Percentiles rank a stretch among this genome's conserved stretches.
These are phyloP conservation scores for Theileria orientalis DNA, from an alignment of 169 alveolate species.

Conservation along the genomic window DNA sequence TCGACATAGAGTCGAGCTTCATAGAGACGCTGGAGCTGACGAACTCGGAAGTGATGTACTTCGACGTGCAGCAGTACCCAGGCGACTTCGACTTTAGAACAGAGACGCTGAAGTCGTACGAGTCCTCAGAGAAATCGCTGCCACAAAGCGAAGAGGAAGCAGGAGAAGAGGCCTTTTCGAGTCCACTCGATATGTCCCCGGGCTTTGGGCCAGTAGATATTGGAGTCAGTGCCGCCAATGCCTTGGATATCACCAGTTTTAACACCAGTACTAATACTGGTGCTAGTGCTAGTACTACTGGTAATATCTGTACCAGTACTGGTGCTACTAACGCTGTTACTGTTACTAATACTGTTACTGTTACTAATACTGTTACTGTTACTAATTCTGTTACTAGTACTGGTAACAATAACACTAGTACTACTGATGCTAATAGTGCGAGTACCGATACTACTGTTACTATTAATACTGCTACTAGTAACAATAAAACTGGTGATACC, in stretches of 20 bases:
- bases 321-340: not conserved
- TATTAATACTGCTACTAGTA: too few relatives aligned
- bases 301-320: not conserved
- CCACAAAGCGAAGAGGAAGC: slow-evolving; percentile 33
- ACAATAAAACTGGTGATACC: too few relatives aligned
- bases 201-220: too few relatives aligned
- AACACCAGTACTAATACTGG: too few relatives aligned
- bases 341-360: not conserved
- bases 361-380: not conserved
- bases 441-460: too few relatives aligned
- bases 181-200: not conserved
- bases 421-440: not conserved
- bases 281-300: too few relatives aligned
- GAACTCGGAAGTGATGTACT: slow-evolving; percentile 31
- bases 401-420: too few relatives aligned
- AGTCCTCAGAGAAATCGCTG: slow-evolving; percentile 14
- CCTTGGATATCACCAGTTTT: too few relatives aligned
- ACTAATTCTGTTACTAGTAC: too few relatives aligned
- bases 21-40: slow-evolving; percentile 49
- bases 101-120: not conserved
- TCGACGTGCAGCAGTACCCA: slow-evolving; percentile 7
- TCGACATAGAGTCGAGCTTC: slow-evolving; percentile 19
- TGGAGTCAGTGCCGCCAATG: too few relatives aligned
- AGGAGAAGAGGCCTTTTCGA: slow-evolving; percentile 23
- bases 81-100: not conserved